Percentiles rank a stretch among this genome's conserved stretches.
Evolutionary conservation across 768 basidiomycete genomes (phyloP).

Genomic region (Porphyrellus cyaneotinctus): DNA sequence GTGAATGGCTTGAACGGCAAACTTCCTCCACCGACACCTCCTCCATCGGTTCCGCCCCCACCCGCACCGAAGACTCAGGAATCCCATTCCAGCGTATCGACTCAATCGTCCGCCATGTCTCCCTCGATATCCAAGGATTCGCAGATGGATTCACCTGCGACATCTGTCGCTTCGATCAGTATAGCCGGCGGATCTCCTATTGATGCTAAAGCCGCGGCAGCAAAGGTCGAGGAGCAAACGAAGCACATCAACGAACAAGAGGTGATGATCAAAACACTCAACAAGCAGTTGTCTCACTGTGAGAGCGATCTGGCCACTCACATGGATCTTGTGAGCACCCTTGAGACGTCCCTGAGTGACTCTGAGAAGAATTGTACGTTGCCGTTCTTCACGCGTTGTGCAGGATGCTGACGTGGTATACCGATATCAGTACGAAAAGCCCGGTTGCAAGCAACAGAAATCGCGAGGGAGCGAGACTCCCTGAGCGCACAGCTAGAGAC

Average conservation of each 20-base stretch:
- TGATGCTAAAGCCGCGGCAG: conserved; percentile 51
- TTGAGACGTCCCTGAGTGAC: conserved; percentile 84
- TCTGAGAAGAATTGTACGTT: conserved; percentile 89
- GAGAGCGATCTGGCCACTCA: conserved; percentile 88
- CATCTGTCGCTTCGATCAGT: conserved; percentile 50
- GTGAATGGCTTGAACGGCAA: conserved; percentile 64
- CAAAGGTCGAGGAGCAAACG: conserved; percentile 66
- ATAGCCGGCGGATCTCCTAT: conserved; percentile 33
- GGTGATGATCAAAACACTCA: conserved; percentile 88
- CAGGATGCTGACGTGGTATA: conserved; percentile 8
- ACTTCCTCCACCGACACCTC: conserved; percentile 75
- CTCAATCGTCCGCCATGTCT: conserved; percentile 52
- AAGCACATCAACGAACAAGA: conserved; percentile 82
- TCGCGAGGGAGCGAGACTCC: conserved; percentile 81
- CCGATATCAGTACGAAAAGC: conserved; percentile 74
- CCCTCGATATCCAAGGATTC: conserved; percentile 69
- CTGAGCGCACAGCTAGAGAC: conserved; percentile 60
- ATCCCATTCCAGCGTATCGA: conserved; percentile 54
- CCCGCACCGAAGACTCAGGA: conserved; percentile 62
- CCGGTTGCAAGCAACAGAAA: conserved; percentile 88
- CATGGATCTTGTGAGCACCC: conserved; percentile 81
- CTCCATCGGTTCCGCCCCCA: conserved; percentile 83
- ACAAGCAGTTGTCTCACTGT: conserved; percentile 91
- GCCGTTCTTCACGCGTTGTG: background rate
- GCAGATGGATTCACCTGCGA: conserved; percentile 61